Percentiles rank a stretch among this genome's conserved stretches.
Conservation (phyloP, 2,329 filamentous ascomycete genomes). For the Alternaria novae-zelandiae region DNA sequence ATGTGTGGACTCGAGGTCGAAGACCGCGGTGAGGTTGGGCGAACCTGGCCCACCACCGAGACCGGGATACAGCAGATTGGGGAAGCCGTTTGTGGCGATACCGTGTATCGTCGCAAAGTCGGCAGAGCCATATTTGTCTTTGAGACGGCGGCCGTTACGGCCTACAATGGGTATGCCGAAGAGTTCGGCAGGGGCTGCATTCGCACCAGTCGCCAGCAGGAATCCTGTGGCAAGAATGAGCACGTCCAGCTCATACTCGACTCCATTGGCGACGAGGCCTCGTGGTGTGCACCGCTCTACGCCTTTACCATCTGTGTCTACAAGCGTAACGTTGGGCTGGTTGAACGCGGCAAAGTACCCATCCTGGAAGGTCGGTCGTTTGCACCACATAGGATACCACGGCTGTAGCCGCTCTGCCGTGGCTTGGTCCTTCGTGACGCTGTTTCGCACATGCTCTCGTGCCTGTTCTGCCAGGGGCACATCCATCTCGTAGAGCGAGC, state of each 20-base stretch:
- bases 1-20: slow-evolving; percentile 3
- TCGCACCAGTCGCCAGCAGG: slow-evolving; percentile 15
- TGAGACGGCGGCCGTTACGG: slow-evolving; percentile 51
- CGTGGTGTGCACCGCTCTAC: slow-evolving; percentile 53
- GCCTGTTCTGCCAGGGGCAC: slow-evolving; percentile 3
- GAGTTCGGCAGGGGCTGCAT: slow-evolving; percentile 26
- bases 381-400: slow-evolving; percentile 68
- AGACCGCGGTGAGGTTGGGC: neutral
- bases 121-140: slow-evolving; percentile 54
- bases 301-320: slow-evolving; percentile 65
- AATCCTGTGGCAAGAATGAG: slow-evolving; percentile 56
- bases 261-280: slow-evolving; percentile 55
- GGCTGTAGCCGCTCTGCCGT: slow-evolving; percentile 61
- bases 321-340: slow-evolving; percentile 60
- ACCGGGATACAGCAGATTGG: slow-evolving; percentile 19
- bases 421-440: slow-evolving; percentile 54
- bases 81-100: slow-evolving; percentile 18
- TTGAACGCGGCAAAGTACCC: slow-evolving; percentile 66
- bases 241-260: slow-evolving; percentile 56
- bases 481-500: slow-evolving; percentile 2
- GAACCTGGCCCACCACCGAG: neutral
- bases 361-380: slow-evolving; percentile 67
- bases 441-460: neutral
- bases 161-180: slow-evolving; percentile 49
- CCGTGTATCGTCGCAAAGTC: slow-evolving; percentile 53